Conservation (phyloP, 495 filamentous ascomycete species). For the Hypoxylon lienhwacheense region DNA sequence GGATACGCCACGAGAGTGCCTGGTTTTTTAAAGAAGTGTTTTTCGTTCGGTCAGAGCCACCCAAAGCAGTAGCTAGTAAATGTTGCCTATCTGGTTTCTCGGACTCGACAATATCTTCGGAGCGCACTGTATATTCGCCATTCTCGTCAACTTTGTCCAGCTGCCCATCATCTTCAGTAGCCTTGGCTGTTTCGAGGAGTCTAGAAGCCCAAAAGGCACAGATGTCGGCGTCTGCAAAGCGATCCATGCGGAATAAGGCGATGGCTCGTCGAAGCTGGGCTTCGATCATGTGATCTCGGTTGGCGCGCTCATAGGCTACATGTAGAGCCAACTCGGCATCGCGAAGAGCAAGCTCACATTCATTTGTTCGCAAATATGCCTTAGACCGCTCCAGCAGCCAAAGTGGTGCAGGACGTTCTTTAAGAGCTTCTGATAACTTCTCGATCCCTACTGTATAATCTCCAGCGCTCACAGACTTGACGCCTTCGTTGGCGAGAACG, state of each 20-base stretch:
- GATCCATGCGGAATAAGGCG: conserved; percentile 67
- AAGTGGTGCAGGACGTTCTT: conserved; percentile 65
- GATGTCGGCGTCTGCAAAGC: conserved; percentile 74
- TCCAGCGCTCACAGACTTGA: conserved; percentile 62
- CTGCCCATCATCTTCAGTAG: conserved; percentile 46
- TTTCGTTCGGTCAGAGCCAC: conserved; percentile 5
- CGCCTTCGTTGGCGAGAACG: conserved; percentile 41
- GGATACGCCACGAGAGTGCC: conserved; percentile 45
- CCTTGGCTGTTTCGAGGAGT: conserved; percentile 50
- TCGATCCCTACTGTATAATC: conserved; percentile 69
- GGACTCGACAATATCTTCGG: conserved; percentile 32
- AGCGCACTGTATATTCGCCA: conserved; percentile 44
- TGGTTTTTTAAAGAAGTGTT: conserved; percentile 16
- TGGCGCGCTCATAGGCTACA: conserved; percentile 70
- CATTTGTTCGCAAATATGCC: conserved; percentile 67
- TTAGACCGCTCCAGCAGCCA: conserved; percentile 90
- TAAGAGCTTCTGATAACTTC: conserved; percentile 76
- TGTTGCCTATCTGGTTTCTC: conserved; percentile 39
- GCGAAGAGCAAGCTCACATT: conserved; percentile 60
- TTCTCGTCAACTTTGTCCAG: conserved; percentile 43
- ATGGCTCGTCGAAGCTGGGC: conserved; percentile 82
- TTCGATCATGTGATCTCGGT: conserved; percentile 75
- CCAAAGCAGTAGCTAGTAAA: conserved; percentile 17
- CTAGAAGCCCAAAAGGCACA: conserved; percentile 68
- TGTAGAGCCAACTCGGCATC: conserved; percentile 81